phyloP scores from a whole-genome alignment of 2,329 filamentous ascomycete genomes.

The Clarireedia sp. region DNA sequence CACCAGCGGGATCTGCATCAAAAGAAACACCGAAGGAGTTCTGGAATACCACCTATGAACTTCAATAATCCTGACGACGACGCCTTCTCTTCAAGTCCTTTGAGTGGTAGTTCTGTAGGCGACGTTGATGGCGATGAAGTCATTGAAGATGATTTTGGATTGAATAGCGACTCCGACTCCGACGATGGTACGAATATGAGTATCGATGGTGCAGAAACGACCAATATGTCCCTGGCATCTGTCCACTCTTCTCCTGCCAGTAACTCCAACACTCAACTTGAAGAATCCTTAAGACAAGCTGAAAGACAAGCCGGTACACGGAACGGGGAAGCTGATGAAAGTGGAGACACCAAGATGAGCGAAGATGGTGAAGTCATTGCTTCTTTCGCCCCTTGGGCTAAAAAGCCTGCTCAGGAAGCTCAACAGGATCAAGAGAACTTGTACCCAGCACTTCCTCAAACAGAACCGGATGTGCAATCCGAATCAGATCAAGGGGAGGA shows the following conservation, averaged over 20 bases:
- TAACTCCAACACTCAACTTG: slow-evolving; percentile 64
- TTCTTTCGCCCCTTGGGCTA: slow-evolving; percentile 65
- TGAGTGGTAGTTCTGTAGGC: slow-evolving; percentile 52
- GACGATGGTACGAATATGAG: slow-evolving; percentile 77
- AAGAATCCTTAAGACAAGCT: slow-evolving; percentile 70
- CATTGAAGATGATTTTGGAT: slow-evolving; percentile 39
- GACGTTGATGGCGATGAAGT: slow-evolving; percentile 34
- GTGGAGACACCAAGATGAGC: slow-evolving; percentile 43
- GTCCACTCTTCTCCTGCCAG: slow-evolving; percentile 49
- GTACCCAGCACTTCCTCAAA: slow-evolving; percentile 36
- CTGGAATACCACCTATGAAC: slow-evolving; percentile 55
- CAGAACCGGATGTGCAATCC: slow-evolving; percentile 14
- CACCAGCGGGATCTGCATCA: slow-evolving; percentile 58
- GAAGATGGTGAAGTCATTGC: slow-evolving; percentile 62
- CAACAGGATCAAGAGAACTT: slow-evolving; percentile 41
- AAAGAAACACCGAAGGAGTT: slow-evolving; percentile 54
- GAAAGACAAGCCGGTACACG: slow-evolving; percentile 68
- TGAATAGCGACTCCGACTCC: slow-evolving; percentile 47
- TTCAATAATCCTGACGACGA: slow-evolving; percentile 59
- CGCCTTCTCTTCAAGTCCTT: slow-evolving; percentile 68
- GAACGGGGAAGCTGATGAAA: slow-evolving; percentile 49
- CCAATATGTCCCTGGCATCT: slow-evolving; percentile 58
- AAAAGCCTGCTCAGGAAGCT: slow-evolving; percentile 38
- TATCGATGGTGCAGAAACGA: slow-evolving; percentile 60
- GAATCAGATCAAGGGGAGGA: slow-evolving; percentile 31